Evolutionary conservation across 352 stramenopile species (phyloP).

Genomic region (Globisporangium lucens): DNA sequence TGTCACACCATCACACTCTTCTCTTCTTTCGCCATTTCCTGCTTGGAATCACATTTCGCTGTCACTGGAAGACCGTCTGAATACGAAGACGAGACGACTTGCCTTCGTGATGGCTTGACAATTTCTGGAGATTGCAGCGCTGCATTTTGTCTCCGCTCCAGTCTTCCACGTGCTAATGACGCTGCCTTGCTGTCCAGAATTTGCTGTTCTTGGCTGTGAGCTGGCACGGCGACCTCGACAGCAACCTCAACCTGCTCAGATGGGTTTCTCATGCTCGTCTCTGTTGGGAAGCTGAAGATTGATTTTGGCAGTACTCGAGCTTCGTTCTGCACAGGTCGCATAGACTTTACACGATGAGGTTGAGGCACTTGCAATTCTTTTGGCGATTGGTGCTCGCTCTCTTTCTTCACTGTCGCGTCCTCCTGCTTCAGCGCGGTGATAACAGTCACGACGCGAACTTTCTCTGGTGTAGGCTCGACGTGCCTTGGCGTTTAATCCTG

Average conservation of each 20-base stretch:
- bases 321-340: neutral
- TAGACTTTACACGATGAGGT: neutral
- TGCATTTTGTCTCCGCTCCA: neutral
- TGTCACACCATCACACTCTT: conserved; percentile 1
- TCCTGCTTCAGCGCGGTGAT: neutral
- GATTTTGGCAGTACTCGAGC: neutral
- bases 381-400: neutral
- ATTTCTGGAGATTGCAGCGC: neutral
- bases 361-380: neutral
- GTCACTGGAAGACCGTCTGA: neutral
- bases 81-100: conserved; percentile 7
- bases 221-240: neutral
- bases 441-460: neutral
- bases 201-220: neutral
- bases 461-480: neutral
- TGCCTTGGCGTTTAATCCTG: neutral
- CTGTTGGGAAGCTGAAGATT: conserved; percentile 10
- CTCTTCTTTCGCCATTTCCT: neutral
- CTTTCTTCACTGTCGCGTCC: neutral
- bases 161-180: neutral
- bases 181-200: neutral
- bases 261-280: neutral
- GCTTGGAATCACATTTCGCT: neutral
- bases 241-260: neutral
- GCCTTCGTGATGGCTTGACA: neutral